Base-by-base conservation (phyloP, 768 basidiomycete genomes). In the Podaxis rugospora region DNA sequence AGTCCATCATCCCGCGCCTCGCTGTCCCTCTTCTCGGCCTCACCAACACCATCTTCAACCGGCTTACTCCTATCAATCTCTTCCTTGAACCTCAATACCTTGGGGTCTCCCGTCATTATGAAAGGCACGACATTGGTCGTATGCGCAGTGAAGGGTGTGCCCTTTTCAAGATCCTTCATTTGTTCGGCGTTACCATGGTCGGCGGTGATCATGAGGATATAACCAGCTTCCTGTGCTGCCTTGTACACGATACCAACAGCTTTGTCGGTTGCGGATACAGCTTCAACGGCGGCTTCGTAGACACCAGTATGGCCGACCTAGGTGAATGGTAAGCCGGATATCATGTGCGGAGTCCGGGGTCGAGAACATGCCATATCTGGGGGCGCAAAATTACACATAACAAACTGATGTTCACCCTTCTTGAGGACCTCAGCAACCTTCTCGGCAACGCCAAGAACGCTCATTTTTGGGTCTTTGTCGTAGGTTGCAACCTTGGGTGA, bases 381-480 rank as follows among this genome's bases (percentile, higher is more conserved):
- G 37, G 95, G 95, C 3, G 95, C 95, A 73, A 96, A 97, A 76
- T 96, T 97, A 79, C 93, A 96, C 94, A 97, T 97, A 61, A 97
- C 84, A 69, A 97, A 97, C 47, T 95, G 90, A 68, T 92, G 82
- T 50, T 86, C 79, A 58, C 79, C 75, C 66, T 78, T 77, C 68
- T 81, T 82, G 64, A 98, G 82, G 6, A 94, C 81, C 72, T 93
- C 88, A 1, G 92, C 91, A n/a, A 97, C 94, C 72, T 92, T 93
- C 68, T 94, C 90, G 0, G 93, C 95, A 16, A 98, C 95, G 40
- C 78, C 83, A 64, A 92, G 88, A 3, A 86, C 93, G 69, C 87
- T 90, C 95, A 98, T 97, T 67, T 86, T 84, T 2, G 95, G 95
- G 65, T 91, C 80, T 67, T 90, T 83, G 75, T 98, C 95, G 74